Percentiles rank a stretch among this genome's conserved stretches.
Conservation (phyloP, 2,329 filamentous ascomycete genomes). For the Dothistroma pini region DNA sequence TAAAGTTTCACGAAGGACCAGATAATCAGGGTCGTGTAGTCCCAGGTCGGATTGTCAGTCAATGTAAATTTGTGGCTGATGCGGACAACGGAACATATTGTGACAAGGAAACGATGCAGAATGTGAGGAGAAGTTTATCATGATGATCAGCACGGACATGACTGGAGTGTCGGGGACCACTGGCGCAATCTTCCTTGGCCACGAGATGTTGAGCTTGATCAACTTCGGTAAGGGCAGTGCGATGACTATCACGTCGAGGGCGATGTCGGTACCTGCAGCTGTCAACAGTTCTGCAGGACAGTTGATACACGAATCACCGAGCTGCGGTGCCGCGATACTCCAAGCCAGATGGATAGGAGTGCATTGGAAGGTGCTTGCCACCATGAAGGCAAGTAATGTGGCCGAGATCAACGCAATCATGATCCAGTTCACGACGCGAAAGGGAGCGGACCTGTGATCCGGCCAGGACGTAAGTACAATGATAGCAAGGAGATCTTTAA, state of each 20-base stretch:
- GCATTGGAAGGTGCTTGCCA: conserved; percentile 4
- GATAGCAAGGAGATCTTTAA: conserved; percentile 10
- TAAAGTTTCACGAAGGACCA: conserved; percentile 25
- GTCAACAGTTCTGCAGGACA: conserved; percentile 5
- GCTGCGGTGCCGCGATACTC: background rate
- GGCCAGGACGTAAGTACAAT: conserved; percentile 12
- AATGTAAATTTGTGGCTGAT: background rate
- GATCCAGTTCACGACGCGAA: background rate
- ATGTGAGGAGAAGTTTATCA: background rate
- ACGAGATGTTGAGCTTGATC: conserved; percentile 6
- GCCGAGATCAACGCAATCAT: background rate
- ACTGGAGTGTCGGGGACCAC: background rate
- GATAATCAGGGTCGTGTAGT: conserved; percentile 19
- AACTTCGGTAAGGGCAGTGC: conserved; percentile 14
- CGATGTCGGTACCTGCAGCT: conserved; percentile 6
- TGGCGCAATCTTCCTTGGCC: conserved; percentile 12
- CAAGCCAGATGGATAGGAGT: conserved; percentile 2
- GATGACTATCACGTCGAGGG: conserved; percentile 13
- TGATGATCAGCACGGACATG: background rate
- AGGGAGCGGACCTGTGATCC: background rate
- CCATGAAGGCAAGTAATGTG: background rate
- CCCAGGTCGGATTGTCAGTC: conserved; percentile 18
- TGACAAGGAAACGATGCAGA: background rate
- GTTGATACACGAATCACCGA: conserved; percentile 9
- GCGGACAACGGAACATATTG: background rate